Evolutionary conservation across 2,329 filamentous ascomycete species (phyloP).

Genomic region (Phyllosticta capitalensis): DNA sequence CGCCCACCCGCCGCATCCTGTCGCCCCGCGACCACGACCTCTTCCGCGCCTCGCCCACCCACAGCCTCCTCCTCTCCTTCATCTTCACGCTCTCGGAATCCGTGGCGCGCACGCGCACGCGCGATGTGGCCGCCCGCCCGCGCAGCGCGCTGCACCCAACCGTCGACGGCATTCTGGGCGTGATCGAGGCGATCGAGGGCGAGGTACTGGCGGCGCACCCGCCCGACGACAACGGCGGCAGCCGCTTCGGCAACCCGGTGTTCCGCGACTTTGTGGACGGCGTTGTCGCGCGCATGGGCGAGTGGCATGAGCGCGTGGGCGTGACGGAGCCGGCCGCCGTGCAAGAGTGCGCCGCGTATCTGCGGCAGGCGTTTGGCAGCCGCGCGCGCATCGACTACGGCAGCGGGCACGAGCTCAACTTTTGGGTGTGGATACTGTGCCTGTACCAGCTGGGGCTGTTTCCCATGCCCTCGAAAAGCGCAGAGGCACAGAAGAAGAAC

Average conservation of each 20-base stretch:
- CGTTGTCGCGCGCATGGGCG: constrained; percentile 35
- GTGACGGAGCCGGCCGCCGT: constrained; percentile 45
- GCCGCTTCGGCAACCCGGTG: constrained; percentile 86
- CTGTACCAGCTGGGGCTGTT: constrained; percentile 70
- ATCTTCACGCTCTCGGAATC: constrained; percentile 79
- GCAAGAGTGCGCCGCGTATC: constrained; percentile 67
- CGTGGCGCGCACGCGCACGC: constrained; percentile 60
- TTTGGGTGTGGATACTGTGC: constrained; percentile 92
- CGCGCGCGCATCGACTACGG: constrained; percentile 86
- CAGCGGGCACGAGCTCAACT: constrained; percentile 95
- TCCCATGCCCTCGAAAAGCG: constrained; percentile 19
- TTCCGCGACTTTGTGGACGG: constrained; percentile 76
- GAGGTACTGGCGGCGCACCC: constrained; percentile 59
- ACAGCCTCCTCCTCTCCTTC: constrained; percentile 69
- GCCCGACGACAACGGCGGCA: constrained; percentile 73
- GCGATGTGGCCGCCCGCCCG: constrained; percentile 37
- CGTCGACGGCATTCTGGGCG: constrained; percentile 54
- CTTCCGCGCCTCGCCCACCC: constrained; percentile 69
- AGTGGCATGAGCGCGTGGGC: constrained; percentile 57
- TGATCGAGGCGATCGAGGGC: constrained; percentile 59
- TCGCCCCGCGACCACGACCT: constrained; percentile 69
- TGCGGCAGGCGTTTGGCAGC: constrained; percentile 78
- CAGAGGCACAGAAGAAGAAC: background rate
- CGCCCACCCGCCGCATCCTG: constrained; percentile 70
- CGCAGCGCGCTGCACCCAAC: constrained; percentile 35